These are phyloP conservation scores for Kuraishia ogatae DNA, from an alignment of 805 yeast species.

Conservation along the genomic window DNA sequence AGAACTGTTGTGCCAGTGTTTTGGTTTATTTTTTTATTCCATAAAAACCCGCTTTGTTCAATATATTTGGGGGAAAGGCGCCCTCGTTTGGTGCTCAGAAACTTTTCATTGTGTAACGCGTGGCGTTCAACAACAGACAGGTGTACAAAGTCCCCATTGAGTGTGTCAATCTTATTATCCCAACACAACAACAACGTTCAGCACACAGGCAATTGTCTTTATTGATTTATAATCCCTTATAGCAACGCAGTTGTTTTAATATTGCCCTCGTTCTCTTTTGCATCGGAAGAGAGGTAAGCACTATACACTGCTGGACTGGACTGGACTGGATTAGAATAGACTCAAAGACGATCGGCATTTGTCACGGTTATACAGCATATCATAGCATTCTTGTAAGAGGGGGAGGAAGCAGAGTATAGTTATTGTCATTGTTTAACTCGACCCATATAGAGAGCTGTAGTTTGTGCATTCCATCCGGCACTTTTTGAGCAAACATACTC, in stretches of 20 bases:
- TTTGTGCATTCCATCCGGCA: no score
- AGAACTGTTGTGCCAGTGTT: slow-evolving; percentile 3
- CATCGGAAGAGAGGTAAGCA: no score
- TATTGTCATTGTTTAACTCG: not conserved
- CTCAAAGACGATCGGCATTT: no score
- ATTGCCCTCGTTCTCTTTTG: not conserved
- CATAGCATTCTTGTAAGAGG: not conserved
- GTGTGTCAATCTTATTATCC: not conserved
- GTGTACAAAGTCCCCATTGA: not conserved
- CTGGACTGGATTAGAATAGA: no score
- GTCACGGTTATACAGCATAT: no score
- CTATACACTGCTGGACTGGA: not conserved
- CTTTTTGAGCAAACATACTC: not conserved
- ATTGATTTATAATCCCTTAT: not conserved
- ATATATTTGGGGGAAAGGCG: not conserved
- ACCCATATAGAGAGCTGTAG: no score
- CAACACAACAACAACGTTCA: not conserved
- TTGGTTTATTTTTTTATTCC: not conserved
- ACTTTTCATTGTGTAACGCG: not conserved
- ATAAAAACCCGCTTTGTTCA: not conserved
- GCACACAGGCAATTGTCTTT: not conserved
- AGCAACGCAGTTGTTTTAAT: not conserved
- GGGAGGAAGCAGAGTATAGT: not conserved
- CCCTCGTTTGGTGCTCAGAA: not conserved
- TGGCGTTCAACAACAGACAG: not conserved